Evolutionary conservation across 345 rosid species (phyloP).

Genomic region (Hibiscus syriacus): DNA sequence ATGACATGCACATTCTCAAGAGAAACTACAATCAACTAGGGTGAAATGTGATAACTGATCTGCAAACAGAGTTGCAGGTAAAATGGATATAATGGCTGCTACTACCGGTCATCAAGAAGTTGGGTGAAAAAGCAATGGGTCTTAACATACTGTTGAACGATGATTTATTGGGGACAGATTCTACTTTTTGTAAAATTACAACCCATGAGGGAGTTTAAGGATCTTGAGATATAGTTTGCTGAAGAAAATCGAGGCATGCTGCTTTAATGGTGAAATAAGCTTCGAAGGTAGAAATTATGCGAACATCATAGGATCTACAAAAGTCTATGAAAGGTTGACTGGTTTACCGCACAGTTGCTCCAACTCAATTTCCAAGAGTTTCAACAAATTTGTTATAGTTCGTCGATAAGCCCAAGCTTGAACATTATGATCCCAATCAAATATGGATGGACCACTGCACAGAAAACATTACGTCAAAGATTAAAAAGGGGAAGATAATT

Average conservation of each 20-base stretch:
- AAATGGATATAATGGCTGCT: background rate
- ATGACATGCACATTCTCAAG: background rate
- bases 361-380: too few species aligned
- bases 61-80: too few species aligned
- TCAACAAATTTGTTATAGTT: too few species aligned
- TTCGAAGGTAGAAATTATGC: too few species aligned
- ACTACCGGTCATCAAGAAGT: background rate
- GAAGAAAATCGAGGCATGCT: background rate
- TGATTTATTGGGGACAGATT: background rate
- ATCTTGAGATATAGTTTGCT: background rate
- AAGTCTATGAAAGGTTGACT: slow-evolving; percentile 41
- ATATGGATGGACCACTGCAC: too few species aligned
- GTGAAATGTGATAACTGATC: background rate
- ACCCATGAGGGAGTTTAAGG: too few species aligned
- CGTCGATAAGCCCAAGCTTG: too few species aligned
- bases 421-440: too few species aligned
- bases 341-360: slow-evolving; percentile 64
- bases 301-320: background rate
- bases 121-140: background rate
- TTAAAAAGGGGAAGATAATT: background rate
- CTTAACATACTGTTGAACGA: background rate
- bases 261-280: background rate
- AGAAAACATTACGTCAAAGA: too few species aligned
- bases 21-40: background rate
- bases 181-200: background rate